These are phyloP conservation scores for Geoglossum glabrum DNA, from an alignment of 495 filamentous ascomycete species.

Conservation along the genomic window DNA sequence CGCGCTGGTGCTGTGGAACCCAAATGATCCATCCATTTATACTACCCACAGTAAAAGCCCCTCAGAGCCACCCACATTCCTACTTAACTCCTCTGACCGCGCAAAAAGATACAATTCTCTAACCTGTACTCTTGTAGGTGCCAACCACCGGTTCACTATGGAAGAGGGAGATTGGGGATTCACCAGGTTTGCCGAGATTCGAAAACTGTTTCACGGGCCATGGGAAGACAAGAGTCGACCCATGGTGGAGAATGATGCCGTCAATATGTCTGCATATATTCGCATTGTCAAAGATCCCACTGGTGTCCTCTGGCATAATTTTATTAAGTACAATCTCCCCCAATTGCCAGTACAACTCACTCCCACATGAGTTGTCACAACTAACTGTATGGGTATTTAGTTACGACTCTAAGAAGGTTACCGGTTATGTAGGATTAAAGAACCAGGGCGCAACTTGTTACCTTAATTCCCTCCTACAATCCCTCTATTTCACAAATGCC, in stretches of 20 bases:
- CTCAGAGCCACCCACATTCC: background rate
- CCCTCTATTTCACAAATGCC: conserved; percentile 88
- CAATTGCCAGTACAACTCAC: conserved; percentile 10
- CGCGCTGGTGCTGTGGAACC: conserved; percentile 80
- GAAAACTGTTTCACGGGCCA: conserved; percentile 51
- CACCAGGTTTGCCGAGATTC: conserved; percentile 72
- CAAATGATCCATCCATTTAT: conserved; percentile 64
- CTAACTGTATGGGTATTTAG: conserved; percentile 17
- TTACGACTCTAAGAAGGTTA: conserved; percentile 98
- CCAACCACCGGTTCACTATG: conserved; percentile 78
- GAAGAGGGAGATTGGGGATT: conserved; percentile 99
- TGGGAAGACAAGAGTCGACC: conserved; percentile 50
- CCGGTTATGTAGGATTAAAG: conserved; percentile 86
- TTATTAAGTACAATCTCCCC: conserved; percentile 46
- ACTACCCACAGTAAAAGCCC: conserved; percentile 34
- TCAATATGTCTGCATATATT: conserved; percentile 82
- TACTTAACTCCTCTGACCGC: background rate
- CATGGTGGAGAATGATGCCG: conserved; percentile 73
- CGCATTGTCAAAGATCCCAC: conserved; percentile 91
- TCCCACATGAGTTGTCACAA: background rate
- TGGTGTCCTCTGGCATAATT: conserved; percentile 97
- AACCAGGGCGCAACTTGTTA: conserved; percentile 99
- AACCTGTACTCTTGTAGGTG: conserved; percentile 14
- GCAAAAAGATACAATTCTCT: background rate
- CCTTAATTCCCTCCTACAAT: conserved; percentile 91